Evolutionary conservation across 1,284 basidiomycete genomes (phyloP), one percentile per base, ranked within the genome.

Genomic region (Irpex sp.): DNA sequence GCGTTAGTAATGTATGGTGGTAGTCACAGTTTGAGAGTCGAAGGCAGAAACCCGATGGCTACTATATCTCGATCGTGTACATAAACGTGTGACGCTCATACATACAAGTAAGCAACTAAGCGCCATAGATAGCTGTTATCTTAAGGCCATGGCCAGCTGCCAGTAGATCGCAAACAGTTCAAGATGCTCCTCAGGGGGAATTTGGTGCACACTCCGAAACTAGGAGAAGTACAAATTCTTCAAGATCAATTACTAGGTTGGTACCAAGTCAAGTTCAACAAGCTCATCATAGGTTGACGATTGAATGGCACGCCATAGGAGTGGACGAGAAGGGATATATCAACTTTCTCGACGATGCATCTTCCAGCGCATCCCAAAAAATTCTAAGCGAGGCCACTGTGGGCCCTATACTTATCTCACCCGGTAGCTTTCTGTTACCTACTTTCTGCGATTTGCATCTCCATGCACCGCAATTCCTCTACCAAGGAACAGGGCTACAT

Each of bases 401-500:
- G 3, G 63, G 66, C 3, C 62, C 78, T 47, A 73, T 70, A 31
- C 63, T 74, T 13, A 68, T 89, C 11, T 81, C 83, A 2, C 55
- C 65, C 2, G 87, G 88, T 21, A 81, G 79, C 51, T 93, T 94
- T 74, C 65, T 95, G 43, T 68, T 92, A 4, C 92, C 93, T 0
- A 85, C 87, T 0, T 95, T 94, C 72, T 84, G 83, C 66, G 93
- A 94, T 72, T 78, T 92, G 7, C 93, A 94, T 71, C 80, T 94
- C 0, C 93, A 95, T 72, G 92, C 92, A 0, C 92, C 93, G 1
- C 93, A 95, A 71, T 94, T 90, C 71, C 79, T 94, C 46, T 94
- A 94, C 65, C 89, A 92, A 65, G 93, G 93, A 2, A 93, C 87
- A 4, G 93, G 93, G 0, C 80, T 94, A 5, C 90, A 95, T 71